Evolutionary conservation across 2,329 filamentous ascomycete genomes (phyloP).

Genomic region (Aspergillus sp.): DNA sequence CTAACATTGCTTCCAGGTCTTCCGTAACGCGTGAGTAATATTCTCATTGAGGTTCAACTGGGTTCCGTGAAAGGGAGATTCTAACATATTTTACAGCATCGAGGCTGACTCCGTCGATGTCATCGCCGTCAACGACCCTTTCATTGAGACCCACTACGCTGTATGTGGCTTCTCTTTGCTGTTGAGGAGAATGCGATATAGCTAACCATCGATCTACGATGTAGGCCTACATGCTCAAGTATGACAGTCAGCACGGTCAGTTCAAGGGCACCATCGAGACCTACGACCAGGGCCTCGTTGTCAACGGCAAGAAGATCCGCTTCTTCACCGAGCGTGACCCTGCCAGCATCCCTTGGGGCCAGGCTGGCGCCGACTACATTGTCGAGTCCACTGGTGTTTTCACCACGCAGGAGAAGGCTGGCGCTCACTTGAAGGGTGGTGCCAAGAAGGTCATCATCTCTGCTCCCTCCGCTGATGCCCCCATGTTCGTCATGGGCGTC

Average conservation of each 20-base stretch:
- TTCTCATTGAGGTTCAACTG: not conserved
- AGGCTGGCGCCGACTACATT: slow-evolving; percentile 87
- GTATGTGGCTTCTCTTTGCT: slow-evolving; percentile 59
- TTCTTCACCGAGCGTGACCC: slow-evolving; percentile 96
- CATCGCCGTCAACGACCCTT: slow-evolving; percentile 98
- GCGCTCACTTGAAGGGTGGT: slow-evolving; percentile 89
- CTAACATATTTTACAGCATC: slow-evolving; percentile 51
- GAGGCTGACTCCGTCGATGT: slow-evolving; percentile 84
- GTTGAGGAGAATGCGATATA: not conserved
- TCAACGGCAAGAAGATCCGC: slow-evolving; percentile 93
- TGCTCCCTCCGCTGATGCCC: slow-evolving; percentile 68
- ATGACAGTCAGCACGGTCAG: slow-evolving; percentile 92
- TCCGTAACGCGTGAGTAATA: slow-evolving; percentile 84
- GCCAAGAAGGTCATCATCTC: slow-evolving; percentile 93
- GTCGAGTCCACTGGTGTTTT: slow-evolving; percentile 99
- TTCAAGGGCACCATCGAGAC: slow-evolving; percentile 91
- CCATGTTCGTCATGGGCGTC: slow-evolving; percentile 99
- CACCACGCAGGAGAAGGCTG: slow-evolving; percentile 97
- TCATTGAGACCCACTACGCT: slow-evolving; percentile 97
- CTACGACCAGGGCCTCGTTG: slow-evolving; percentile 69
- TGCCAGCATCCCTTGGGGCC: slow-evolving; percentile 81
- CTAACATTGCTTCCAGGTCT: slow-evolving; percentile 57
- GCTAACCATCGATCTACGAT: slow-evolving; percentile 3
- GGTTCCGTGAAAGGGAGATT: not conserved
- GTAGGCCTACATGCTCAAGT: slow-evolving; percentile 99